Evolutionary conservation across 495 filamentous ascomycete species (phyloP).

Genomic region (Wilcoxina mikolae): DNA sequence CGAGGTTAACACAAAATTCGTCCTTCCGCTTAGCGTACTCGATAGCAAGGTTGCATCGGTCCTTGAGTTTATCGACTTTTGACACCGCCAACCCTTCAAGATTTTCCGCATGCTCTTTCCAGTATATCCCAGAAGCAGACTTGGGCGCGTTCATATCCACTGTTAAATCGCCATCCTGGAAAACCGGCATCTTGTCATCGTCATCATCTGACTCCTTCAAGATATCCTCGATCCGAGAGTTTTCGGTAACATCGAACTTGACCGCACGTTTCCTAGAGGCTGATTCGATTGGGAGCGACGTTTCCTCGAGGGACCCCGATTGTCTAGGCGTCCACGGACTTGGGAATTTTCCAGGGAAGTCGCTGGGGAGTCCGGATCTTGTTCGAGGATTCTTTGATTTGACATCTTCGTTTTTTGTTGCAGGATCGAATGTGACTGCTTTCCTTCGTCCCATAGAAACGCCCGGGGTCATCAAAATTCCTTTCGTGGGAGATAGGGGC

Average conservation of each 20-base stretch:
- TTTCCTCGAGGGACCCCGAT: constrained; percentile 35
- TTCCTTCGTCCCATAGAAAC: constrained; percentile 66
- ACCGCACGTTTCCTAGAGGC: constrained; percentile 13
- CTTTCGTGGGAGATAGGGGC: constrained; percentile 49
- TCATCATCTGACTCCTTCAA: constrained; percentile 15
- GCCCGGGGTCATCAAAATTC: constrained; percentile 82
- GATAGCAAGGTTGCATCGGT: constrained; percentile 70
- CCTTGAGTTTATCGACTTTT: constrained; percentile 63
- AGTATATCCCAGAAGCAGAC: constrained; percentile 78
- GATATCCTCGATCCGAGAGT: constrained; percentile 17
- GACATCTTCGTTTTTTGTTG: constrained; percentile 10
- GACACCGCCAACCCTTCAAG: constrained; percentile 66
- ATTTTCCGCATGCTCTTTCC: constrained; percentile 78
- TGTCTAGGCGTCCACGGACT: constrained; percentile 45
- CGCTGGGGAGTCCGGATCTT: constrained; percentile 38
- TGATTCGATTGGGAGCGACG: constrained; percentile 17
- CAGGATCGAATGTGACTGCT: constrained; percentile 60
- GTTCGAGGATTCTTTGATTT: constrained; percentile 27
- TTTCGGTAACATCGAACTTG: constrained; percentile 25
- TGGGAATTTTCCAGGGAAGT: constrained; percentile 46
- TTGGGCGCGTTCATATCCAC: constrained; percentile 65
- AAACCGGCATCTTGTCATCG: constrained; percentile 27
- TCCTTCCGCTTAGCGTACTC: constrained; percentile 86
- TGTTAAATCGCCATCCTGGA: constrained; percentile 46
- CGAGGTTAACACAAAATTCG: constrained; percentile 54